A percentile compares a stretch with the other conserved stretches of the same genome.
phyloP scores from a whole-genome alignment of 768 basidiomycete genomes.

The Boletus subcaerulescens region DNA sequence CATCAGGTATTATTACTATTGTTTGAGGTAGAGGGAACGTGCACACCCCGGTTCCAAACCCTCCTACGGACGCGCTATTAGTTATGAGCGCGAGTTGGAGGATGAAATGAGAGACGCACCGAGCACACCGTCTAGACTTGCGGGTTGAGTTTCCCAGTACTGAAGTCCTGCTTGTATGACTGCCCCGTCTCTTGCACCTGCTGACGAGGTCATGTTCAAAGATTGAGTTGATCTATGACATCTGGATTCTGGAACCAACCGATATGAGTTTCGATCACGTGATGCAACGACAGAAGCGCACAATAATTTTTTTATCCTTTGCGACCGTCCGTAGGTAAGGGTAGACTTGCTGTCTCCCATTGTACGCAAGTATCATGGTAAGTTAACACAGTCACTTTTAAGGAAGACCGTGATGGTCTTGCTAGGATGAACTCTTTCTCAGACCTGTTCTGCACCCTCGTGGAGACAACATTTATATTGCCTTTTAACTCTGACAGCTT shows the following conservation, averaged over 20 bases:
- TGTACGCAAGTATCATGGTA: not conserved
- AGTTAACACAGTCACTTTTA: conserved; percentile 1
- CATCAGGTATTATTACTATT: not conserved
- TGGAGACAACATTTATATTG: conserved; percentile 27
- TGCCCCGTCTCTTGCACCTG: conserved; percentile 38
- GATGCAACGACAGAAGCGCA: not conserved
- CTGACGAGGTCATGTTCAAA: conserved; percentile 6
- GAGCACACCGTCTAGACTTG: conserved; percentile 84
- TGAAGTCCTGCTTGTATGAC: conserved; percentile 73
- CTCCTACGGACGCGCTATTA: conserved; percentile 30
- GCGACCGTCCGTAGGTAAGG: no score
- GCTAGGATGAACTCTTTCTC: conserved; percentile 22
- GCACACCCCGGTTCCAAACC: conserved; percentile 53
- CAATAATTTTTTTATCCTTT: not conserved
- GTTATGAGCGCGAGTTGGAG: not conserved
- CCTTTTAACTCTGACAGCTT: conserved; percentile 11
- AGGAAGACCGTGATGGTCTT: not conserved
- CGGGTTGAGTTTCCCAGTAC: conserved; percentile 84
- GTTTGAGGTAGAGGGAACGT: conserved; percentile 2
- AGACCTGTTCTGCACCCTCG: conserved; percentile 31
- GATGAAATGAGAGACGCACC: conserved; percentile 40
- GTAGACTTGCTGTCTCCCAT: no score
- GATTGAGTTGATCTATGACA: no score
- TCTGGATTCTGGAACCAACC: no score
- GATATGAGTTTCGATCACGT: conserved; percentile 13